Conservation (phyloP, 73 alveolate species). For the Uronychia binucleata region DNA sequence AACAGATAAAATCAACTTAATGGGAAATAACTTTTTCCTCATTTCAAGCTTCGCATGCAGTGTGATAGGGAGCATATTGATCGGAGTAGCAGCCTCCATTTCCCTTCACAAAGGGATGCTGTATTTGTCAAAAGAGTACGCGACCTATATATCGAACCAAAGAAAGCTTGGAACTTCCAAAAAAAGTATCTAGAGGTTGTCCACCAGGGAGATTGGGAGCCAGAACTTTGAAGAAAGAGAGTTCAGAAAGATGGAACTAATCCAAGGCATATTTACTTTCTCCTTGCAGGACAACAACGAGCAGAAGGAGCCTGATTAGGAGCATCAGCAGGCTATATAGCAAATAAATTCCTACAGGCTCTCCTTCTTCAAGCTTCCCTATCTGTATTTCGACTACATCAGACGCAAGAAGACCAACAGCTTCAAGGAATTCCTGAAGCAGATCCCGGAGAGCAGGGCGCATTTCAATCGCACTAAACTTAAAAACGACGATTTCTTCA, state of each 20-base stretch:
- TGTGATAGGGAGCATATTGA: background rate
- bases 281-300: background rate
- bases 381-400: constrained; percentile 10
- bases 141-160: background rate
- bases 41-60: background rate
- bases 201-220: too few relatives aligned
- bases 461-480: constrained; percentile 13
- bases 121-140: too few relatives aligned
- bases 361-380: constrained; percentile 29
- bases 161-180: background rate
- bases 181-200: too few relatives aligned
- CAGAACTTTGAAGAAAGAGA: too few relatives aligned
- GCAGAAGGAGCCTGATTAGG: background rate
- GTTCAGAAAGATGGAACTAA: too few relatives aligned
- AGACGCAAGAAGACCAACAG: constrained; percentile 8
- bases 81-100: too few relatives aligned
- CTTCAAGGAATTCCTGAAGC: background rate
- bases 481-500: background rate
- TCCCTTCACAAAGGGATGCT: too few relatives aligned
- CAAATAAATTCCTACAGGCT: background rate
- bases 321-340: background rate
- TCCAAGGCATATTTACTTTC: too few relatives aligned
- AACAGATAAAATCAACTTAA: background rate
- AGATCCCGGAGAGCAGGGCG: constrained; percentile 1
- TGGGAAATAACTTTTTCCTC: background rate